phyloP scores from a whole-genome alignment of 1,284 basidiomycete species.

The Coniophora puteana region DNA sequence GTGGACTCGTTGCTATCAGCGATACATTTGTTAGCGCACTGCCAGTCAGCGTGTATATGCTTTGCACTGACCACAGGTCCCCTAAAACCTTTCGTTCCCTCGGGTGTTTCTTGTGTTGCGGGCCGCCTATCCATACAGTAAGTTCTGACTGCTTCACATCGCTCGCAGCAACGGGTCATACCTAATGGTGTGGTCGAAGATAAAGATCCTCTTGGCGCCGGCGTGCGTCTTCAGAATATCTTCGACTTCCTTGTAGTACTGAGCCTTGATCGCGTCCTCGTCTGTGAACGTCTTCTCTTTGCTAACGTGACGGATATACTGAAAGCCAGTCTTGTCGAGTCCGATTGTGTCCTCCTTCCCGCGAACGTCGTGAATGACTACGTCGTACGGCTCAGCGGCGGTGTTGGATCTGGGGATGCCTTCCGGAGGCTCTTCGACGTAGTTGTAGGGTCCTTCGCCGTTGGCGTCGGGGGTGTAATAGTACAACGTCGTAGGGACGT shows the following conservation, averaged over 20 bases:
- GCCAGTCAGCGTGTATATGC: too few species aligned
- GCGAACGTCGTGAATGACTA: conserved; percentile 28
- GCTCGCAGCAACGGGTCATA: too few species aligned
- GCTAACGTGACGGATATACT: conserved; percentile 30
- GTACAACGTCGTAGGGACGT: conserved; percentile 28
- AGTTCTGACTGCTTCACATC: too few species aligned
- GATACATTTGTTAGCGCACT: too few species aligned
- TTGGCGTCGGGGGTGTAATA: conserved; percentile 19
- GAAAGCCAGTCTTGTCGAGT: conserved; percentile 41
- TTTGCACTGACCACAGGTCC: too few species aligned
- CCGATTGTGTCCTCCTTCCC: conserved; percentile 29
- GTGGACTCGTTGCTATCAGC: conserved; percentile 40
- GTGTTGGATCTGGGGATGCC: conserved; percentile 22
- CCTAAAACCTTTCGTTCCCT: too few species aligned
- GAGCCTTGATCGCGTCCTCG: conserved; percentile 32
- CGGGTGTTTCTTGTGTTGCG: too few species aligned
- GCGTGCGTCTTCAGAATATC: conserved; percentile 38
- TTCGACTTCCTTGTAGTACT: conserved; percentile 41
- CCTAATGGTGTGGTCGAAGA: conserved; percentile 46
- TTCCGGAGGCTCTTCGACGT: conserved; percentile 22
- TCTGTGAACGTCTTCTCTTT: conserved; percentile 39
- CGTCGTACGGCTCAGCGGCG: conserved; percentile 15
- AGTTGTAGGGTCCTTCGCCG: conserved; percentile 24
- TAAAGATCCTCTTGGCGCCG: conserved; percentile 37
- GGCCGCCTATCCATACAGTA: too few species aligned